Evolutionary conservation across 345 rosid genomes (phyloP).

Genomic region (Gossypium bickii): DNA sequence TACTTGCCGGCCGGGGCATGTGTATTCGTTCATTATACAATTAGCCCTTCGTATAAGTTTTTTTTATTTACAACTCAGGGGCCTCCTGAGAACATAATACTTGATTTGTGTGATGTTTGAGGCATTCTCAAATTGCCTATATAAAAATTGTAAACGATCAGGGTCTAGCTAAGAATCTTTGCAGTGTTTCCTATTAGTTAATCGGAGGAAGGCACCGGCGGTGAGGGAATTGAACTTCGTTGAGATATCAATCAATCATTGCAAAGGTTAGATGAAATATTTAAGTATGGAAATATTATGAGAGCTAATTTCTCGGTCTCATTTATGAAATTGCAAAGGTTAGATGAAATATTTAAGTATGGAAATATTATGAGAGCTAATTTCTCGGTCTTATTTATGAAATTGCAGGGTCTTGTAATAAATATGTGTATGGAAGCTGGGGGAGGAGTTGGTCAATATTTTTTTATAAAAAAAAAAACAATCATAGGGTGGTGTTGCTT

Average conservation of each 20-base stretch:
- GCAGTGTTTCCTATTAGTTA: background rate
- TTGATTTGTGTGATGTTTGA: too few relatives aligned
- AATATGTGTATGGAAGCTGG: slow-evolving; percentile 11
- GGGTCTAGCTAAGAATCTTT: background rate
- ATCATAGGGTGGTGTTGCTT: background rate
- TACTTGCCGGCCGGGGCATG: background rate
- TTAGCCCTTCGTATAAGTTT: slow-evolving; percentile 34
- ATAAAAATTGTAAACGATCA: too few relatives aligned
- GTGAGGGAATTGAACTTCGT: background rate
- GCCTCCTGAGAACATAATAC: background rate
- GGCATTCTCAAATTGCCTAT: too few relatives aligned
- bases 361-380: background rate
- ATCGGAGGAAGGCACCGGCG: background rate
- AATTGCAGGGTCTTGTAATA: slow-evolving; percentile 12
- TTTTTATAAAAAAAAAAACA: too few relatives aligned
- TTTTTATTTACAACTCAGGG: slow-evolving; percentile 21
- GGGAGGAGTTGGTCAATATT: too few relatives aligned
- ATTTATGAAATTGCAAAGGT: slow-evolving; percentile 13
- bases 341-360: background rate
- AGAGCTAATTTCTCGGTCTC: slow-evolving; percentile 9
- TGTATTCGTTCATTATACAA: slow-evolving; percentile 16
- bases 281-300: background rate
- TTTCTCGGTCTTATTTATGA: slow-evolving; percentile 16
- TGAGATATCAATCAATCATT: background rate
- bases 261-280: background rate